Percentiles rank a stretch among this genome's conserved stretches.
Conservation (phyloP, 169 alveolate genomes). For the Eimeria acervulina region DNA sequence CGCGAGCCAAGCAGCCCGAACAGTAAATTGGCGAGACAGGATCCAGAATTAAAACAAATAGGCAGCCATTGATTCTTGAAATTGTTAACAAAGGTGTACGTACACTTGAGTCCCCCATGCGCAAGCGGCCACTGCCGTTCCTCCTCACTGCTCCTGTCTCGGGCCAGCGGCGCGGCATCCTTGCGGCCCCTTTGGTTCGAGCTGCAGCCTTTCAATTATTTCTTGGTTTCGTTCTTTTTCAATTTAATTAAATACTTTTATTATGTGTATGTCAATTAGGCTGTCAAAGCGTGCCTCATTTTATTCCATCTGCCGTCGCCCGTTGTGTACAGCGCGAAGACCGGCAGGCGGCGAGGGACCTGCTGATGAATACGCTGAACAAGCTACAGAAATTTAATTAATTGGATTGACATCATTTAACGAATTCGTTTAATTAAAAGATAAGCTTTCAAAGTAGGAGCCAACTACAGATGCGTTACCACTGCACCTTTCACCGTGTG, state of each 20-base stretch:
- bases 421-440: no score
- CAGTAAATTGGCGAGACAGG: neutral
- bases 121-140: constrained; percentile 1
- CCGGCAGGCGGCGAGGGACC: neutral
- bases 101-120: neutral
- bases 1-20: neutral
- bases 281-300: neutral
- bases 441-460: no score
- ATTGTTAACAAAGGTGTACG: neutral
- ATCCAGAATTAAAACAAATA: neutral
- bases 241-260: no score
- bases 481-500: no score
- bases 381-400: neutral
- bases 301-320: neutral
- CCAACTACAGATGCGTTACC: no score
- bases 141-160: neutral
- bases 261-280: neutral
- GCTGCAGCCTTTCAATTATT: neutral
- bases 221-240: neutral
- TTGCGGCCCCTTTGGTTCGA: neutral
- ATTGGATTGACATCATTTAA: no score
- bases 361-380: neutral
- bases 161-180: constrained; percentile 12
- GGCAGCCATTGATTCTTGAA: neutral
- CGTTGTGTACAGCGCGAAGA: neutral